Percentiles rank a stretch among this genome's conserved stretches.
Evolutionary conservation across 768 basidiomycete species (phyloP).

Genomic region (Chalciporus chontae): DNA sequence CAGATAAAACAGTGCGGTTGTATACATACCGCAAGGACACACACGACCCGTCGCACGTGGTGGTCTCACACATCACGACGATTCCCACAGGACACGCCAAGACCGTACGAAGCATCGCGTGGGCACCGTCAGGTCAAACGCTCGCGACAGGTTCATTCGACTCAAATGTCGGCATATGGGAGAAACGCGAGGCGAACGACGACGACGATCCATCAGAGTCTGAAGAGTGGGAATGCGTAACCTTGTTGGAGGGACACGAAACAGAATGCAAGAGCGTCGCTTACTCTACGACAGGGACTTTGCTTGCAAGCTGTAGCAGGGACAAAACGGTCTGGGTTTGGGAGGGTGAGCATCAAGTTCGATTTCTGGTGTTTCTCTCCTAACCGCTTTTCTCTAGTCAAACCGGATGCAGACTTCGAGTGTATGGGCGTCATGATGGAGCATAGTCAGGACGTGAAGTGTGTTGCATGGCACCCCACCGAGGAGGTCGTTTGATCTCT

Average conservation of each 20-base stretch:
- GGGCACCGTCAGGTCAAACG: conserved; percentile 83
- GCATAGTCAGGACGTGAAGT: conserved; percentile 95
- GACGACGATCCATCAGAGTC: conserved; percentile 28
- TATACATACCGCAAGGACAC: conserved; percentile 55
- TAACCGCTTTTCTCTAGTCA: conserved; percentile 45
- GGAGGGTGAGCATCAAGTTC: conserved; percentile 64
- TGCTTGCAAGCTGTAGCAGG: conserved; percentile 91
- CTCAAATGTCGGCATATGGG: conserved; percentile 89
- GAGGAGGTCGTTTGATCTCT: conserved; percentile 68
- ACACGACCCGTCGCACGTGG: conserved; percentile 23
- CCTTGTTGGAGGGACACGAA: conserved; percentile 89
- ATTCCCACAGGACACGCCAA: conserved; percentile 85
- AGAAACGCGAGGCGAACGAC: conserved; percentile 49
- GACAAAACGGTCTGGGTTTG: conserved; percentile 99
- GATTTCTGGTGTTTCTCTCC: background rate
- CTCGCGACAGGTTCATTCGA: conserved; percentile 95
- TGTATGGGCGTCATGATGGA: conserved; percentile 96
- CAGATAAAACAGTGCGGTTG: conserved; percentile 87
- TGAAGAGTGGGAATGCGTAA: conserved; percentile 85
- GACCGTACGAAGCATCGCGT: conserved; percentile 82
- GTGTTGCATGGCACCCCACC: conserved; percentile 88
- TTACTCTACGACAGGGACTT: conserved; percentile 67
- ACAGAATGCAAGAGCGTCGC: conserved; percentile 93
- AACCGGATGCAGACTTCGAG: conserved; percentile 91
- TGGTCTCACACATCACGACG: conserved; percentile 51